These are phyloP conservation scores for Polygonum maritimum DNA, from an alignment of 148 eudicot species.

Conservation along the genomic window DNA sequence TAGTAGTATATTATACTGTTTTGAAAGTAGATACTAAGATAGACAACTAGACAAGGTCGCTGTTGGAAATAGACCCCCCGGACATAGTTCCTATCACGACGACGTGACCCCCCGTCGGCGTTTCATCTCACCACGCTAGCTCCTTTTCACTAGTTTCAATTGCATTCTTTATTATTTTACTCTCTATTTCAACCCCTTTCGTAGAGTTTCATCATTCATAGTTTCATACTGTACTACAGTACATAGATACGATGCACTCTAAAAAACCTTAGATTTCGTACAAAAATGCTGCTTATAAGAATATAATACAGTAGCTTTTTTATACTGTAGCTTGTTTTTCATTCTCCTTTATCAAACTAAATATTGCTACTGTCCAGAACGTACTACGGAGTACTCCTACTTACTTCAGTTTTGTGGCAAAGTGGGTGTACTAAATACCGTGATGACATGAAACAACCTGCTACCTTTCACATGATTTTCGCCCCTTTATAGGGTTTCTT, in stretches of 20 bases:
- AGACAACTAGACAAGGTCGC: slow-evolving; percentile 2
- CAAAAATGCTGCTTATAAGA: no score
- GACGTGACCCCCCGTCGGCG: slow-evolving; percentile 8
- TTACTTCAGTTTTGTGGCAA: background rate
- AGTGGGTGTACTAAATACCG: background rate
- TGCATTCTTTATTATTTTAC: background rate
- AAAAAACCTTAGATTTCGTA: background rate
- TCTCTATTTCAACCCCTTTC: background rate
- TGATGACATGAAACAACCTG: slow-evolving; percentile 2
- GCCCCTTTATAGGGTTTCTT: background rate
- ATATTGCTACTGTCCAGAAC: background rate
- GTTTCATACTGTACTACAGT: background rate
- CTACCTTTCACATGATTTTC: slow-evolving; percentile 1
- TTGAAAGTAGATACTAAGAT: background rate
- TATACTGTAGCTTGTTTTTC: background rate
- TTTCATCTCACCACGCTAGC: background rate
- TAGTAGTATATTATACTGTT: background rate
- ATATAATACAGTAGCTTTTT: background rate
- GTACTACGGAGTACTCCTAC: background rate
- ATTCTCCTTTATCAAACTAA: background rate
- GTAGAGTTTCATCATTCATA: no score
- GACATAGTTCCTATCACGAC: background rate
- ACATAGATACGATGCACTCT: background rate
- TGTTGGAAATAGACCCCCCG: background rate
- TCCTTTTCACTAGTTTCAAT: background rate